phyloP scores from a whole-genome alignment of 495 filamentous ascomycete species.

The Lasiosphaeria hispida region DNA sequence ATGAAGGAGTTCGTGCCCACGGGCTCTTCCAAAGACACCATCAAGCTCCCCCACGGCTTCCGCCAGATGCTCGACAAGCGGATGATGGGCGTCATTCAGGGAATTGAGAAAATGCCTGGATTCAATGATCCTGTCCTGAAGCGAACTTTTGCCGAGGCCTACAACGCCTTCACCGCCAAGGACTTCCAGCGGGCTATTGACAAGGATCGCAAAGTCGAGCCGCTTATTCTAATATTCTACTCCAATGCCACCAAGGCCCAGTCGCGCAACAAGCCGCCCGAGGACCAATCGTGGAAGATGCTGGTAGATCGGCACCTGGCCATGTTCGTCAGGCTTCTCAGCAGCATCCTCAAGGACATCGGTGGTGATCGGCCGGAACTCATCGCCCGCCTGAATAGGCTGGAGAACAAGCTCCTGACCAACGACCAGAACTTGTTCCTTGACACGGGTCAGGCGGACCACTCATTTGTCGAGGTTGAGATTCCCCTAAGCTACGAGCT shows the following conservation, averaged over 20 bases:
- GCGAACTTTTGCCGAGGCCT: slow-evolving; percentile 87
- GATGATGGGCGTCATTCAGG: slow-evolving; percentile 77
- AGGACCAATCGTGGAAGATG: slow-evolving; percentile 89
- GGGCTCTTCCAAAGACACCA: slow-evolving; percentile 32
- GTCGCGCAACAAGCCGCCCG: slow-evolving; percentile 70
- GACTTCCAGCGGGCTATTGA: slow-evolving; percentile 84
- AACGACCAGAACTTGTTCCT: slow-evolving; percentile 86
- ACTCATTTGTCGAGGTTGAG: slow-evolving; percentile 69
- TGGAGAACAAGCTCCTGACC: slow-evolving; percentile 92
- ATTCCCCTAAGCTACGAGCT: slow-evolving; percentile 84
- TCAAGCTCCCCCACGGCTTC: slow-evolving; percentile 51
- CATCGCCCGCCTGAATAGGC: slow-evolving; percentile 66
- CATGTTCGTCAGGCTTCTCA: slow-evolving; percentile 86
- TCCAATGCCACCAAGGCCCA: slow-evolving; percentile 71
- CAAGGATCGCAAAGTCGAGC: slow-evolving; percentile 91
- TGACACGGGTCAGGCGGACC: slow-evolving; percentile 51
- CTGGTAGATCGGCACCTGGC: slow-evolving; percentile 94
- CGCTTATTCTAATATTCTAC: slow-evolving; percentile 89
- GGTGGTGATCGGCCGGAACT: slow-evolving; percentile 80
- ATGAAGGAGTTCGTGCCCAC: slow-evolving; percentile 51
- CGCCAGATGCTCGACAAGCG: slow-evolving; percentile 75
- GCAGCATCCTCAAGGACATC: slow-evolving; percentile 71
- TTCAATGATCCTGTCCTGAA: slow-evolving; percentile 86
- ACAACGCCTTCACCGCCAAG: slow-evolving; percentile 65
- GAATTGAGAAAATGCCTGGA: slow-evolving; percentile 61